Evolutionary conservation across 2,329 filamentous ascomycete species (phyloP), one percentile per base, ranked within the genome.

Genomic region (Monosporascus sp.): DNA sequence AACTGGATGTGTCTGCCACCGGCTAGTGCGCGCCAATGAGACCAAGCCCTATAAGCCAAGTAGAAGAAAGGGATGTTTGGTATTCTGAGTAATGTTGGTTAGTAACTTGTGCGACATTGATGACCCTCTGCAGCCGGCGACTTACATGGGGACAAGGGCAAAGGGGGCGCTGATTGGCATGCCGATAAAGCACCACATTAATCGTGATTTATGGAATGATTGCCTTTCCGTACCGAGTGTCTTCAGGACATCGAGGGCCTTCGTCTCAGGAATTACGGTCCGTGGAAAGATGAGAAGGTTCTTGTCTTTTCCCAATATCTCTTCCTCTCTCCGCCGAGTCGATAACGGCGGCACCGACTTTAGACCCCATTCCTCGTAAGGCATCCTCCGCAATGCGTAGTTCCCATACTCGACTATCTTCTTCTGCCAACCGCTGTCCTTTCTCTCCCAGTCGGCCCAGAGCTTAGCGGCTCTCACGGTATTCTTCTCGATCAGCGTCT

Each of bases 41-140:
- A 95, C 87, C 89, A 97, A 25, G 90, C 88, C 58, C 94, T 83
- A 74, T 95, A 99, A 18, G 83, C 83, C 41, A 97, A 81, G 70
- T 97, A 99, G 76, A 97, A 97, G 77, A 97, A 97, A 18, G 94
- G 94, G 14, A 99, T 77, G 68, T 99, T 97, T 37, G 93, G 92
- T 57, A 97, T 80, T 57, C 90, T 95, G 36, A 14, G 45, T 20
- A 22, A 45, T 17, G 22, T 5, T 45, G 11, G 48, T 64, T 51
- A 68, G 58, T 52, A 46, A 47, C 6, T 25, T 41, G 31, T 18
- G 44, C 31, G 5, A 27, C 38, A 45, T n/a, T 5, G n/a, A n/a
- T 9, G 17, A 20, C 14, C 37, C 6, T 42, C n/a, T 24, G 39
- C 17, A 20, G 20, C 11, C 5, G 36, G 41, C 11, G 15, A 76